Conservation (phyloP, 2,329 filamentous ascomycete species). For the Cryoendolithus antarcticus region DNA sequence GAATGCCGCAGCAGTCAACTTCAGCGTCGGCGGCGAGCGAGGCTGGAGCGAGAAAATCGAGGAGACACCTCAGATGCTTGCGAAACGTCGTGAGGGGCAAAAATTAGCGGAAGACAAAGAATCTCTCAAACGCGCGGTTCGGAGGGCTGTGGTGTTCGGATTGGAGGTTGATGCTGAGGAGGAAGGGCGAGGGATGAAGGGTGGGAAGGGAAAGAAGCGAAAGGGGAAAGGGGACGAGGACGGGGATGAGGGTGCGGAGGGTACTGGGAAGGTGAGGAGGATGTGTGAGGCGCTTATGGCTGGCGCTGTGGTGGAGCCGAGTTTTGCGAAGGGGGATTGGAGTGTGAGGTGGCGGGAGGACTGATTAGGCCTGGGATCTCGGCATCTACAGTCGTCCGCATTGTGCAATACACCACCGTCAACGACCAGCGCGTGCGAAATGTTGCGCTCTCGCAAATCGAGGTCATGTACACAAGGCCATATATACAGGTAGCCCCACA, state of each 20-base stretch:
- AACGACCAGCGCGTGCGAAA: no score
- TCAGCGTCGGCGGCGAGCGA: slow-evolving; percentile 43
- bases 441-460: no score
- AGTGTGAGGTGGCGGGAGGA: slow-evolving; percentile 43
- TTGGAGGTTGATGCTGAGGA: slow-evolving; percentile 22
- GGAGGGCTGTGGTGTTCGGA: slow-evolving; percentile 47
- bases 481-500: no score
- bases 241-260: slow-evolving; percentile 11
- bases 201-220: slow-evolving; percentile 10
- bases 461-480: no score
- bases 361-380: not conserved
- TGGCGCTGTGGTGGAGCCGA: slow-evolving; percentile 45
- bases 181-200: slow-evolving; percentile 6
- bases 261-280: slow-evolving; percentile 17
- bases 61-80: slow-evolving; percentile 40
- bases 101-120: slow-evolving; percentile 40
- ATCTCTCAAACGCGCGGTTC: slow-evolving; percentile 50
- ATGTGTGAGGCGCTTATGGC: slow-evolving; percentile 50
- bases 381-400: no score
- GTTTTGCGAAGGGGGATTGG: slow-evolving; percentile 51
- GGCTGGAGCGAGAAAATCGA: slow-evolving; percentile 40
- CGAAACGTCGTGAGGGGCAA: slow-evolving; percentile 39
- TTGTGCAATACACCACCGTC: no score
- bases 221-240: slow-evolving; percentile 8
- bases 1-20: slow-evolving; percentile 39